Evolutionary conservation across 176 grass and related monocot species (phyloP).

Genomic region (Dendrocalamus sinicus): DNA sequence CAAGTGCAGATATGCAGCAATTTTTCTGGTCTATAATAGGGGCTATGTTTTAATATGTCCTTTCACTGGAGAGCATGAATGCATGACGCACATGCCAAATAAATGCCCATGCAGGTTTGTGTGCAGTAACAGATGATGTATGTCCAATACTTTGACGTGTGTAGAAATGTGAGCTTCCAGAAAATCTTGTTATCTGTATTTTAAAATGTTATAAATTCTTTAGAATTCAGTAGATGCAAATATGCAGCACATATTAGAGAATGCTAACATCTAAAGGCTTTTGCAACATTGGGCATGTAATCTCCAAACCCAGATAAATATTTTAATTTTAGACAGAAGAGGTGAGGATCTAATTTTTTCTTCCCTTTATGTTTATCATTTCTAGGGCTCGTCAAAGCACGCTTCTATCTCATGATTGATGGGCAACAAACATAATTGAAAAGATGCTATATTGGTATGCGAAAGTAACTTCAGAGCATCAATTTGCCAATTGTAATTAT

Average conservation of each 20-base stretch:
- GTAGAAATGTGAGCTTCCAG: constrained; percentile 21
- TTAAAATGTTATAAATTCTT: neutral
- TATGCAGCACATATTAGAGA: constrained; percentile 6
- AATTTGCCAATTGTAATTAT: neutral
- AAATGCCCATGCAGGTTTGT: neutral
- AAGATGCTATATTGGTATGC: neutral
- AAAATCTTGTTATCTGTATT: constrained; percentile 8
- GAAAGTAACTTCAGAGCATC: neutral
- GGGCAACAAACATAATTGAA: neutral
- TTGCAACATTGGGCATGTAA: constrained; percentile 19
- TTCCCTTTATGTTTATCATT: neutral
- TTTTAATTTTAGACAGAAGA: constrained; percentile 1
- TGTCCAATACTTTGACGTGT: constrained; percentile 9
- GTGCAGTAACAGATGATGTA: constrained; percentile 8
- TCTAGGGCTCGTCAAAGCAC: neutral
- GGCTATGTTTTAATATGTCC: constrained; percentile 17
- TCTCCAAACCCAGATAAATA: neutral
- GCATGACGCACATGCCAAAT: constrained; percentile 22
- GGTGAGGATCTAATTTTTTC: neutral
- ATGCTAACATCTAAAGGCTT: constrained; percentile 6
- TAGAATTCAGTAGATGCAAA: neutral
- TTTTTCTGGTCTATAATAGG: constrained; percentile 30
- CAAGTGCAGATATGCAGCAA: constrained; percentile 27
- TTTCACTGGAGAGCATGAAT: constrained; percentile 32
- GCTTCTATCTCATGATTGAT: neutral